Evolutionary conservation across 257 asterid species (phyloP).

Genomic region (Penstemon barbatus): DNA sequence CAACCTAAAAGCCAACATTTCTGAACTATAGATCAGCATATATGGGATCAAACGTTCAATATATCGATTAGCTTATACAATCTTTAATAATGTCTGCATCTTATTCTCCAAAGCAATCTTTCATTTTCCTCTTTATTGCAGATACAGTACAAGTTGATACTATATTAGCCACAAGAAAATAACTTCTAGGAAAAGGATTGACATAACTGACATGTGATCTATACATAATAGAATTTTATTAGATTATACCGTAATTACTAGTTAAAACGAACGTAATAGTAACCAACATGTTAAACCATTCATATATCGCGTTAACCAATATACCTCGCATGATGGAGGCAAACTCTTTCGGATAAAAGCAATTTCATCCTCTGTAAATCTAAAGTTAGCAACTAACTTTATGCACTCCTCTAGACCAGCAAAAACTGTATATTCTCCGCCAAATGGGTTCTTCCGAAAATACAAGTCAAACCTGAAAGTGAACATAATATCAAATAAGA

Average conservation of each 20-base stretch:
- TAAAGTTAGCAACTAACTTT: slow-evolving; percentile 78
- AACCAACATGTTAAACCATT: neutral
- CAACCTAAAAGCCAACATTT: slow-evolving; percentile 50
- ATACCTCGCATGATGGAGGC: slow-evolving; percentile 89
- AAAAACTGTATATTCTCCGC: slow-evolving; percentile 93
- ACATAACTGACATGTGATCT: neutral
- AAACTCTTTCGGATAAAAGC: slow-evolving; percentile 61
- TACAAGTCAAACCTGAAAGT: slow-evolving; percentile 83
- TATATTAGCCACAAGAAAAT: neutral
- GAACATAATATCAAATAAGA: slow-evolving; percentile 22
- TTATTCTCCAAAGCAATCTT: too few species aligned
- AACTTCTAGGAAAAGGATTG: neutral
- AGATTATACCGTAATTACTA: neutral
- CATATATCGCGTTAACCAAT: slow-evolving; percentile 12
- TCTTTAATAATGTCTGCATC: too few species aligned
- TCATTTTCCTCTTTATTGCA: too few species aligned
- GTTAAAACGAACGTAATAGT: neutral
- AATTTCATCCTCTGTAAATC: slow-evolving; percentile 73
- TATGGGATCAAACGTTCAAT: neutral
- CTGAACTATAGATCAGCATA: slow-evolving; percentile 30
- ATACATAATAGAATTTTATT: slow-evolving; percentile 8
- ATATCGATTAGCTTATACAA: neutral
- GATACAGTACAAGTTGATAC: neutral
- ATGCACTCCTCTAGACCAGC: slow-evolving; percentile 99
- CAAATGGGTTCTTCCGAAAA: slow-evolving; percentile 83